Evolutionary conservation across 23 red algal genomes (phyloP), one percentile per base, ranked within the genome.

Genomic region (Gracilaria caudata): DNA sequence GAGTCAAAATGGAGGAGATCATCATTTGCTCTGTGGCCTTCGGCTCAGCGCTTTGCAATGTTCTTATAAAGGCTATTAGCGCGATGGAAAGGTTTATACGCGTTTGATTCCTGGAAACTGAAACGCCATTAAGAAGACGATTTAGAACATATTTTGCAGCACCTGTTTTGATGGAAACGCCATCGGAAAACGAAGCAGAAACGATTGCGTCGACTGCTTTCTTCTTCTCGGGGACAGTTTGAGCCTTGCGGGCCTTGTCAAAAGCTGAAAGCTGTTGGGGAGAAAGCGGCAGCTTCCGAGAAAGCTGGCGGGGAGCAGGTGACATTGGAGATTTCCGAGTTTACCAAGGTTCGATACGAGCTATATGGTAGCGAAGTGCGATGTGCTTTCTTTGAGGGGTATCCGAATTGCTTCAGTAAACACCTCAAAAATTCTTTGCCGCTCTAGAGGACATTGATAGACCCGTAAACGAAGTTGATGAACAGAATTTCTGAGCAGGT

Each of bases 91-190:
- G 78, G 46, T 87, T 87, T 21, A 87, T 30, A 58, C 83, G 65
- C 20, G 72, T 49, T 20, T 64, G 43, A 38, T 49, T 68, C 9
- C 25, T 14, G 26, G 83, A 87, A 61, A 87, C 83, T 28, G 83
- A 87, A n/a, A 87, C 49, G 51, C 64, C 83, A n/a, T 53, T 87
- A 16, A 87, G 49, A 55, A 87, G 83, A 58, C 83, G 83, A 46
- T 63, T 44, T 2, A 63, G 45, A 32, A 87, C 83, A 77, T 87
- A 87, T 64, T 77, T 37, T 11, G 49, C 46, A 26, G 83, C 20
- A 35, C 37, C 74, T 8, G 28, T 79, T 45, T 79, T 4, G 3
- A 71, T 5, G 21, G 65, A 71, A 20, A 71, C 34, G 4, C 65
- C 65, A 6, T 71, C 34, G 14, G 37, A 36, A 71, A 71, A 71